These are phyloP conservation scores for Paecilomyces dactylethromorphus DNA, from an alignment of 2,329 filamentous ascomycete species.

Conservation along the genomic window DNA sequence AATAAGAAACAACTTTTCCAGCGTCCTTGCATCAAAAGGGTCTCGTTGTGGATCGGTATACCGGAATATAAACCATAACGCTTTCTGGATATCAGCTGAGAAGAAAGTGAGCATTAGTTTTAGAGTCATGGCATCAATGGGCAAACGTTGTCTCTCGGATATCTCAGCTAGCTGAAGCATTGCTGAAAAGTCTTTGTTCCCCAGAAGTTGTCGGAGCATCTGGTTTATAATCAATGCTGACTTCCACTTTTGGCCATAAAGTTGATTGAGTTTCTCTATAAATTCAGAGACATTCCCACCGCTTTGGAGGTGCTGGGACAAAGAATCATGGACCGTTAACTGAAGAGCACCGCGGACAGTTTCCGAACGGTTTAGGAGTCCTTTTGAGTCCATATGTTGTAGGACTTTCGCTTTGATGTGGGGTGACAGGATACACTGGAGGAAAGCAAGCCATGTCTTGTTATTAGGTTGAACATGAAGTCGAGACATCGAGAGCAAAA, in stretches of 20 bases:
- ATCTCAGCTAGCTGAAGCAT: constrained; percentile 23
- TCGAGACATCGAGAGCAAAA: constrained; percentile 33
- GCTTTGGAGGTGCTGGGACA: constrained; percentile 25
- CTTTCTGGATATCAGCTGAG: constrained; percentile 15
- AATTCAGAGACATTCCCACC: constrained; percentile 30
- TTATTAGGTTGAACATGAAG: constrained; percentile 31
- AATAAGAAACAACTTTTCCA: constrained; percentile 34
- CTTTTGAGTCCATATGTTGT: constrained; percentile 23
- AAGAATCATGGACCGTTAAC: constrained; percentile 24
- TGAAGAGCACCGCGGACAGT: constrained; percentile 20
- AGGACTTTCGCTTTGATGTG: constrained; percentile 22
- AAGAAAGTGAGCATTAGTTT: constrained; percentile 22
- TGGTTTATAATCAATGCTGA: constrained; percentile 26
- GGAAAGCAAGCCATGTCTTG: constrained; percentile 37
- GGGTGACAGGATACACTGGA: constrained; percentile 21
- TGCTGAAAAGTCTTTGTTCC: constrained; percentile 17
- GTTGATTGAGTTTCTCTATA: constrained; percentile 28
- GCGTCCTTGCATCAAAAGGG: constrained; percentile 16
- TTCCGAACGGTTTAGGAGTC: constrained; percentile 18
- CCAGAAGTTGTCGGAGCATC: constrained; percentile 28
- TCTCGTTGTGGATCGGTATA: constrained; percentile 13
- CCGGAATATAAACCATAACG: constrained; percentile 16
- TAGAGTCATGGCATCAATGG: constrained; percentile 20
- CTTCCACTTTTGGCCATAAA: constrained; percentile 32
- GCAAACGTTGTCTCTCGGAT: constrained; percentile 21